These are phyloP conservation scores for Thalassiosira hispida DNA, from an alignment of 352 stramenopile species.

Conservation along the genomic window DNA sequence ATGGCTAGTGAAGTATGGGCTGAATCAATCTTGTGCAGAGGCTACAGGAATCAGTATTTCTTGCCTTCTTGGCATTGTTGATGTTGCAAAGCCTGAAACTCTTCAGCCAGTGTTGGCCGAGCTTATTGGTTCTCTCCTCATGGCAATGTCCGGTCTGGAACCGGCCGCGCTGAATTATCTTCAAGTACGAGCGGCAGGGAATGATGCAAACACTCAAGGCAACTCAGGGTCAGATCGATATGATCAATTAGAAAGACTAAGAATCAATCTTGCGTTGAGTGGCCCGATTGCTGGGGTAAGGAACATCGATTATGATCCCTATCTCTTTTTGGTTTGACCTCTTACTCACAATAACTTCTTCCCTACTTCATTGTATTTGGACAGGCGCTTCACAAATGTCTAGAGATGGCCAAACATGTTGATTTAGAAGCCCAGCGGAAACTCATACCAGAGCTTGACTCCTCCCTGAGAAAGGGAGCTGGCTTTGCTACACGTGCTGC, in stretches of 20 bases:
- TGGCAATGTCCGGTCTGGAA: slow-evolving; percentile 79
- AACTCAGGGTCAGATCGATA: slow-evolving; percentile 48
- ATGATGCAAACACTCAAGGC: slow-evolving; percentile 42
- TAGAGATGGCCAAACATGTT: slow-evolving; percentile 74
- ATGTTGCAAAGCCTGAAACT: slow-evolving; percentile 65
- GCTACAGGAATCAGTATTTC: slow-evolving; percentile 77
- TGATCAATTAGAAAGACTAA: slow-evolving; percentile 71
- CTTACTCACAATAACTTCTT: background rate
- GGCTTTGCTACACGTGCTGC: slow-evolving; percentile 78
- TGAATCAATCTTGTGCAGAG: slow-evolving; percentile 78
- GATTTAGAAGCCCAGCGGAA: slow-evolving; percentile 68
- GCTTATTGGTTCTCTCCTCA: slow-evolving; percentile 70
- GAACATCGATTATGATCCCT: background rate
- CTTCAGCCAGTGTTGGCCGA: slow-evolving; percentile 75
- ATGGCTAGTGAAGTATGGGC: slow-evolving; percentile 78
- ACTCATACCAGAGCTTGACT: slow-evolving; percentile 63
- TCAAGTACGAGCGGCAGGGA: slow-evolving; percentile 66
- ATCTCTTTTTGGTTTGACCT: background rate
- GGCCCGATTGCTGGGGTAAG: slow-evolving; percentile 68
- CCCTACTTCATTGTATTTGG: background rate
- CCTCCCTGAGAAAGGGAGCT: slow-evolving; percentile 41
- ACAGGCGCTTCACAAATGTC: slow-evolving; percentile 74
- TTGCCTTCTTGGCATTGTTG: slow-evolving; percentile 74
- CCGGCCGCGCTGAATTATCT: slow-evolving; percentile 81
- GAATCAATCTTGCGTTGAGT: slow-evolving; percentile 73